These are phyloP conservation scores for Neurospora sp. DNA, from an alignment of 495 filamentous ascomycete genomes.

Conservation along the genomic window DNA sequence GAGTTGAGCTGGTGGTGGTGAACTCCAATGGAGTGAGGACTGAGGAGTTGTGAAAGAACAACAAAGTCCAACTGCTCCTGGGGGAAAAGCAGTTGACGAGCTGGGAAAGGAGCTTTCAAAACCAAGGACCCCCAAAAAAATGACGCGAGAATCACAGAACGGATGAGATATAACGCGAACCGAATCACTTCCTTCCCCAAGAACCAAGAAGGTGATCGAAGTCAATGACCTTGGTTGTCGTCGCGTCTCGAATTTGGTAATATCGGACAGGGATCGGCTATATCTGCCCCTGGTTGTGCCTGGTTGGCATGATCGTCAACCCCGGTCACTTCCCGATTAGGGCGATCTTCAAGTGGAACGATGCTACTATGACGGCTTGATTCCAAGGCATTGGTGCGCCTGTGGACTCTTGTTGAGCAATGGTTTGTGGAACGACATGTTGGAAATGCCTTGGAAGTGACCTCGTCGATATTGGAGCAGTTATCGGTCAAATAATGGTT, in stretches of 20 bases:
- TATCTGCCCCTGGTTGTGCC: neutral
- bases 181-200: neutral
- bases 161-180: neutral
- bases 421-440: neutral
- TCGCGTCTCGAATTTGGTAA: neutral
- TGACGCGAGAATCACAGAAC: neutral
- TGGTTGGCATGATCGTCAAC: neutral
- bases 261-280: neutral
- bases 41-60: neutral
- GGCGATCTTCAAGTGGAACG: neutral
- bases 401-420: neutral
- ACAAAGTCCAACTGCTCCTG: neutral
- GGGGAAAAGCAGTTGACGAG: neutral
- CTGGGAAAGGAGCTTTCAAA: neutral
- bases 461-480: slow-evolving; percentile 14
- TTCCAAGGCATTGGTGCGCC: neutral
- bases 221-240: no score
- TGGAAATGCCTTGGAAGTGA: slow-evolving; percentile 13
- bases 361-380: neutral
- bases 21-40: no score
- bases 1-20: neutral
- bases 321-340: neutral
- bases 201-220: neutral
- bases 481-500: neutral
- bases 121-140: neutral